Evolutionary conservation across 305 asterid genomes (phyloP).

Genomic region (Andrographis paniculata): DNA sequence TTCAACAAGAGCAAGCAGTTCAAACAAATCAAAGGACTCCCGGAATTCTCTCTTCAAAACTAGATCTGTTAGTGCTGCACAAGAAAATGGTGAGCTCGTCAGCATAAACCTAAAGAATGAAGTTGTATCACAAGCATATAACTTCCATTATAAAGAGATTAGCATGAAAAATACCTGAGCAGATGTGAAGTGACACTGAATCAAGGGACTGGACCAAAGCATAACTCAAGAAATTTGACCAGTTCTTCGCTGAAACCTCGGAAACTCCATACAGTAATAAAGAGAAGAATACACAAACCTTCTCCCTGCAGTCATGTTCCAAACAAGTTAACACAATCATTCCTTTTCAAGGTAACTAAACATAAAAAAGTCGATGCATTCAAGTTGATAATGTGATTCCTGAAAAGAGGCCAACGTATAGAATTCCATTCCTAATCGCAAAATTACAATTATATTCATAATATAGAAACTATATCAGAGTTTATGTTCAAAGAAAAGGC

Average conservation of each 20-base stretch:
- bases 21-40: slow-evolving; percentile 44
- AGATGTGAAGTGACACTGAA: slow-evolving; percentile 30
- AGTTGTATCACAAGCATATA: slow-evolving; percentile 7
- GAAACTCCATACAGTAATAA: slow-evolving; percentile 43
- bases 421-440: too few species aligned
- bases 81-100: slow-evolving; percentile 12
- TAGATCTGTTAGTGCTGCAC: slow-evolving; percentile 56
- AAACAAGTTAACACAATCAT: not conserved
- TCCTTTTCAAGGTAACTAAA: not conserved
- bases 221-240: slow-evolving; percentile 22
- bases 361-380: slow-evolving; percentile 1
- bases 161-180: slow-evolving; percentile 36
- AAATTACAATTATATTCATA: too few species aligned
- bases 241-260: slow-evolving; percentile 26
- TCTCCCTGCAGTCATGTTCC: slow-evolving; percentile 53
- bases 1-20: slow-evolving; percentile 48
- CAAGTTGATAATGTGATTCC: not conserved
- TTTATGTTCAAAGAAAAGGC: too few species aligned
- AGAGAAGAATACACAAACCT: slow-evolving; percentile 60
- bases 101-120: slow-evolving; percentile 4
- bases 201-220: slow-evolving; percentile 33
- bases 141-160: not conserved
- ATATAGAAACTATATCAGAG: too few species aligned
- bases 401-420: not conserved
- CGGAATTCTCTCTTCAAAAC: slow-evolving; percentile 32